Conservation (phyloP, 1,284 basidiomycete genomes). For the Fomitopsis pinicola region DNA sequence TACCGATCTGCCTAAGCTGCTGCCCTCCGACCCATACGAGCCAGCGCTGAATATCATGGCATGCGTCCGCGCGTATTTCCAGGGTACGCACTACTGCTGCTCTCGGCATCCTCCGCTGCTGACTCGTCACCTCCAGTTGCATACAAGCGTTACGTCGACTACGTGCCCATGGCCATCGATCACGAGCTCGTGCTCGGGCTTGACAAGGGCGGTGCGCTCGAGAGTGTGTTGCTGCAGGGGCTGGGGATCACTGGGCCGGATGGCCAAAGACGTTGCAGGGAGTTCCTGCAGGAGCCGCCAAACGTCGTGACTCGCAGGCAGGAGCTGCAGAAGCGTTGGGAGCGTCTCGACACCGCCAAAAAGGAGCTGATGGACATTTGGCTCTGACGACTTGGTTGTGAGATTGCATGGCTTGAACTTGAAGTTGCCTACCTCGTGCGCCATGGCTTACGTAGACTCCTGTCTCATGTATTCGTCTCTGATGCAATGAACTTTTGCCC, state of each 20-base stretch:
- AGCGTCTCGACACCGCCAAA: conserved; percentile 46
- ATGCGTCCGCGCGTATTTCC: conserved; percentile 67
- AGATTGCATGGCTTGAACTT: background rate
- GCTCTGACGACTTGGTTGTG: background rate
- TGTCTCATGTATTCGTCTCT: too few relatives aligned
- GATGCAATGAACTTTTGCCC: too few relatives aligned
- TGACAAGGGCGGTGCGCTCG: conserved; percentile 30
- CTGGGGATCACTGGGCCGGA: conserved; percentile 44
- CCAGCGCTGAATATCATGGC: conserved; percentile 63
- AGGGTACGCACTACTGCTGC: conserved; percentile 36
- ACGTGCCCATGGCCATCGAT: conserved; percentile 61
- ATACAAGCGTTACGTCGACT: conserved; percentile 64
- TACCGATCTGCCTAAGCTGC: conserved; percentile 46
- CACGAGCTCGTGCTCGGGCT: conserved; percentile 47
- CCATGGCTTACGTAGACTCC: too few relatives aligned
- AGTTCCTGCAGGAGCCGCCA: conserved; percentile 52
- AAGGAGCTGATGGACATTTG: conserved; percentile 9
- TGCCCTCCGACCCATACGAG: conserved; percentile 49
- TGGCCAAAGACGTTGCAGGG: conserved; percentile 44
- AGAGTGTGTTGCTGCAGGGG: conserved; percentile 39
- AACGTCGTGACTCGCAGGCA: conserved; percentile 41
- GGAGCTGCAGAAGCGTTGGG: conserved; percentile 48
- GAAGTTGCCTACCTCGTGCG: too few relatives aligned
- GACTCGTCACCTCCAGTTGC: conserved; percentile 39
- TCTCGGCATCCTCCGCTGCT: background rate